These are phyloP conservation scores for Rhynchosporium graminicola DNA, from an alignment of 2,329 filamentous ascomycete genomes.

Conservation along the genomic window DNA sequence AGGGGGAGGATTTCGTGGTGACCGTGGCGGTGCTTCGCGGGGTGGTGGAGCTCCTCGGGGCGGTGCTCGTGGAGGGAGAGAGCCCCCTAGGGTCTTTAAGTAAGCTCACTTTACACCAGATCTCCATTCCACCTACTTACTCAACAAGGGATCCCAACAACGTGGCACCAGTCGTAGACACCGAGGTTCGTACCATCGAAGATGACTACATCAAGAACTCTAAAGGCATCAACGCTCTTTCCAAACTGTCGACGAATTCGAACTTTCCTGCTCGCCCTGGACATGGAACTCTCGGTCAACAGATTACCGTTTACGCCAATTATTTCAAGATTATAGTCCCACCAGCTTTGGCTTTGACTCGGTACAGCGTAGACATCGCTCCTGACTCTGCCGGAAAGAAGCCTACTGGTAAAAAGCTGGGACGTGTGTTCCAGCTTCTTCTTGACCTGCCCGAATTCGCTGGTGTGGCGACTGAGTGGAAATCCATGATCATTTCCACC, in stretches of 20 bases:
- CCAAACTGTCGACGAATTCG: constrained; percentile 23
- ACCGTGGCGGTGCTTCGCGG: neutral
- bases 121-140: constrained; percentile 8
- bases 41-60: constrained; percentile 33
- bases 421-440: constrained; percentile 37
- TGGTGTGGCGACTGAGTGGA: constrained; percentile 36
- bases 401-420: constrained; percentile 34
- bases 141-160: constrained; percentile 32
- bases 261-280: constrained; percentile 37
- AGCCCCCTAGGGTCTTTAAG: constrained; percentile 34
- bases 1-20: constrained; percentile 35
- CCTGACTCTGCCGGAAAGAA: constrained; percentile 23
- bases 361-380: constrained; percentile 37
- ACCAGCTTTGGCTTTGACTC: constrained; percentile 29
- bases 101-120: constrained; percentile 23
- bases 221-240: constrained; percentile 27
- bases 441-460: constrained; percentile 37
- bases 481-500: constrained; percentile 35
- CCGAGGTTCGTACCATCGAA: constrained; percentile 36
- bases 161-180: constrained; percentile 31
- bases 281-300: constrained; percentile 36
- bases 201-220: constrained; percentile 35
- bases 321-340: constrained; percentile 36
- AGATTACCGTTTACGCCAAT: constrained; percentile 38
- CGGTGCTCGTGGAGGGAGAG: constrained; percentile 36